Evolutionary conservation across 139 green algal species (phyloP), one percentile per base, ranked within the genome.

Genomic region (Chlorella sp.): DNA sequence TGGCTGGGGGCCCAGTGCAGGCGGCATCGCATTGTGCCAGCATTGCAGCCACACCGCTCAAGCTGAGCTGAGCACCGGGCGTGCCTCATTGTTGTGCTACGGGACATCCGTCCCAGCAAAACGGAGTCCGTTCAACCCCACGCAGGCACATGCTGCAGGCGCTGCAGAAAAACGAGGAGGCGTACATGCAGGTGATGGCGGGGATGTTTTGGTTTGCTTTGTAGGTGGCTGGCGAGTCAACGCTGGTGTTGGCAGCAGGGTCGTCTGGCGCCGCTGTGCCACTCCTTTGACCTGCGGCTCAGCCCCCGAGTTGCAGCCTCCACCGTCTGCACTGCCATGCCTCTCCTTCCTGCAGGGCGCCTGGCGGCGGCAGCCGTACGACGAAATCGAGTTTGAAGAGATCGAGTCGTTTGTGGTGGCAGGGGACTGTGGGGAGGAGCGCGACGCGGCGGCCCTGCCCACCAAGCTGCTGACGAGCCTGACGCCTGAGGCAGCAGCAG

Each of bases 351-450:
- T 73, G 77, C 79, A 84, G 79, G 79, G 79, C 64, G 8, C n/a
- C 32, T 84, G 79, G 79, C 79, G 64, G 79, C 79, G 64, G 64
- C 36, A 65, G 44, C 65, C 79, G 0, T 76, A 56, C 13, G 64
- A 69, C 5, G 44, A 17, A 1, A 19, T n/a, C 1, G 36, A 32
- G 44, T 0, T 83, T 16, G 62, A 74, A 43, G 32, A 44, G 24
- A 76, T 84, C 30, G 64, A 69, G 30, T 26, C 32, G 1, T 84
- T 84, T 84, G 79, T 73, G 79, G 24, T 76, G 20, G 79, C 79
- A 3, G 51, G 40, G 36, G 79, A 84, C 79, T 84, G 79, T 20
- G 79, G 79, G n/a, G 79, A 84, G 62, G 79, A 26, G n/a, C 9
- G 6, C 5, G 79, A 84, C 26, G 79, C 64, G 5, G 64, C 43